Evolutionary conservation across 306 rosid species (phyloP), one percentile per base, ranked within the genome.

Genomic region (Rosa lucieae): DNA sequence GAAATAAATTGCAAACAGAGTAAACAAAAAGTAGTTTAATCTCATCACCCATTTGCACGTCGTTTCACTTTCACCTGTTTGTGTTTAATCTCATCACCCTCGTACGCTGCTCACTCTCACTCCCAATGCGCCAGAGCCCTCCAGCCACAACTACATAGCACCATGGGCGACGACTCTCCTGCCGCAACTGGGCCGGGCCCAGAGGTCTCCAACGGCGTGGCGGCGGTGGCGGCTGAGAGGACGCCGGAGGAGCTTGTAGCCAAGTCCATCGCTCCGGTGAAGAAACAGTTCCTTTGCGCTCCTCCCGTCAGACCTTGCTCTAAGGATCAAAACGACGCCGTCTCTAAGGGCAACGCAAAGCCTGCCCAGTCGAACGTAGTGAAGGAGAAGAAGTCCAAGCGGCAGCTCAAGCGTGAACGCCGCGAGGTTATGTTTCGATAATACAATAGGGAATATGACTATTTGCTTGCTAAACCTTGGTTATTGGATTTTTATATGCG

Each of bases 371-470:
- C 89, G 2, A 67, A 62, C 67, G 67, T 87, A 13, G 81, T 78
- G 4, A 92, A 91, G 86, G 95, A 92, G 80, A 92, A 92, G 89
- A 92, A 92, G 82, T 94, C 99, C 48, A 94, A 91, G 74, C 99
- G 99, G 79, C 99, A 94, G 62, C 90, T 91, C 84, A 94, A 94
- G 86, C 97, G 99, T 21, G 99, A 92, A 74, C 97, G 98, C 80
- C 94, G 83, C 29, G 87, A 92, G 97, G 98, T 32, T 32, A 32
- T 32, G 37, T 0, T 32, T 32, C 3, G 37, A 32, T 32, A 32
- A 32, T 32, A 32, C 37, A 32, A 32, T 32, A 32, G 37, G 37
- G 37, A 32, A 32, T 32, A 32, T 32, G 37, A 32, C 37, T 32
- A 32, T 32, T 32, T 32, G 37, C 12, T 20, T 58, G 67, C 67